These are phyloP conservation scores for Pseudogymnoascus sp. DNA, from an alignment of 2,329 filamentous ascomycete genomes.

Conservation along the genomic window DNA sequence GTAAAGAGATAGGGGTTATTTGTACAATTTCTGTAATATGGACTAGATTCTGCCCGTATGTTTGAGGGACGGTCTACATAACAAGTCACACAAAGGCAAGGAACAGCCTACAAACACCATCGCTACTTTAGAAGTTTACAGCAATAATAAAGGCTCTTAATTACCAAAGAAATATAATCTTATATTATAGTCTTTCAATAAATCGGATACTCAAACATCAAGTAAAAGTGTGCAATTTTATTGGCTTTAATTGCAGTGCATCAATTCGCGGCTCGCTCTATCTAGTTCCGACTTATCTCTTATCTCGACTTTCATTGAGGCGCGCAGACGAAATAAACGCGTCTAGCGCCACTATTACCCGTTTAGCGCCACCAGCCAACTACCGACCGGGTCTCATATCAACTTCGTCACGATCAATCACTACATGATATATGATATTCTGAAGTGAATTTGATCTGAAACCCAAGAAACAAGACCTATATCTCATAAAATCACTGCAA, in stretches of 20 bases:
- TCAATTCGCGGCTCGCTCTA: neutral
- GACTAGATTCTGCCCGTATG: neutral
- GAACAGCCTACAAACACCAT: neutral
- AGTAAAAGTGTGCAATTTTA: neutral
- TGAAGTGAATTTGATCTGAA: neutral
- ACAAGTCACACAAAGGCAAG: neutral
- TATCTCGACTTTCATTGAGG: neutral
- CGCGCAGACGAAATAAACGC: neutral
- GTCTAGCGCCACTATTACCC: neutral
- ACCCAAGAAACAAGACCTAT: neutral
- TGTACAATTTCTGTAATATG: neutral
- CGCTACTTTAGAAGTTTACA: neutral
- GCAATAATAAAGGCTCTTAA: neutral
- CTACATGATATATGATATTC: neutral
- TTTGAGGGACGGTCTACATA: neutral
- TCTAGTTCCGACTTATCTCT: neutral
- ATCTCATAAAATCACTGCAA: neutral
- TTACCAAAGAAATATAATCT: neutral
- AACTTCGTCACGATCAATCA: constrained; percentile 3
- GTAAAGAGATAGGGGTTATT: neutral
- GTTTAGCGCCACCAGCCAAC: constrained; percentile 1
- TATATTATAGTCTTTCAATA: neutral
- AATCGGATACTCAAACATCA: neutral
- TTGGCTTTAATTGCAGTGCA: neutral
- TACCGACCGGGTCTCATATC: constrained; percentile 5